Evolutionary conservation across 192 early-diverging fungal species (phyloP), one percentile per base, ranked within the genome.

Genomic region (Linderina pennispora): DNA sequence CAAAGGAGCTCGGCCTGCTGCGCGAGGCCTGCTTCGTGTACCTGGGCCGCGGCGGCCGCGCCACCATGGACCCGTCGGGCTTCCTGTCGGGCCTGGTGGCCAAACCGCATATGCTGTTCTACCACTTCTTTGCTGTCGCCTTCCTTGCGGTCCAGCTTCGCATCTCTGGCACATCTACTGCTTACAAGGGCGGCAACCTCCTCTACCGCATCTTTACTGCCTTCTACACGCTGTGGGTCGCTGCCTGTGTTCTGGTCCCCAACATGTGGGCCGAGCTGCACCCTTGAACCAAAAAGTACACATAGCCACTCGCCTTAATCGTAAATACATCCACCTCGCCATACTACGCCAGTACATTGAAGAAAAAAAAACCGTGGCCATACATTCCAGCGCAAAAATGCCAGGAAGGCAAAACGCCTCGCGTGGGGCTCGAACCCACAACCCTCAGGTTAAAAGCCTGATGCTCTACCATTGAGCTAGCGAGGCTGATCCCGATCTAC

Each of bases 81-180:
- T 69, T 98, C 15, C 63, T 95, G 11, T 90, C 88, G n/a, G 90
- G 90, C 6, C 65, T 96, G 20, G 60, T 81, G 9, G 81, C 82
- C 18, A 77, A 75, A 31, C 92, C 94, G 7, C 28, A 77, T 34
- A 72, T 92, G 8, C 78, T 97, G 4, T 44, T 94, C 0, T 80
- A 78, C 51, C 94, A 97, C 67, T 98, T 98, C 58, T 97, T 96
- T 72, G 78, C 82, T 14, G 94, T 97, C 17, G 96, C 94, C 0
- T 45, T 87, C 5, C 3, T 73, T 8, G 69, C 69, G 1, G 55
- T 73, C 1, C 25, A 48, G 24, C 34, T 65, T 39, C 60, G 67
- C 2, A 36, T 71, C 16, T 26, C 48, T 0, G 48, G 39, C 28
- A 2, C 10, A 2, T 65, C 54, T 4, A 42, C 50, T 1, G 53